These are phyloP conservation scores for Plicaturopsis crispa DNA, from an alignment of 768 basidiomycete genomes.

Conservation along the genomic window DNA sequence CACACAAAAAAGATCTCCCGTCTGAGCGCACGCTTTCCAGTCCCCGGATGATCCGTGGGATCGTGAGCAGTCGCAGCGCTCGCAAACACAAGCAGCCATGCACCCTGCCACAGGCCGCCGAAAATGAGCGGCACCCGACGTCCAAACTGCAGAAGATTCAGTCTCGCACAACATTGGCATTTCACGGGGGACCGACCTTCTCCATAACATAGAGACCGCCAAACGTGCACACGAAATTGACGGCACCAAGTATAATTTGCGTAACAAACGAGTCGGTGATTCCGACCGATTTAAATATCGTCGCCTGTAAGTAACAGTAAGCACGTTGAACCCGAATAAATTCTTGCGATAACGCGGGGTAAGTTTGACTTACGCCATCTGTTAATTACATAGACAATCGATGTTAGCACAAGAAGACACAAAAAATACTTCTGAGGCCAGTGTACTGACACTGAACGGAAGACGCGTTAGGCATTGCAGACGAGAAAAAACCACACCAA, in stretches of 20 bases:
- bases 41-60: conserved; percentile 35
- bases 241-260: conserved; percentile 69
- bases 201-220: conserved; percentile 71
- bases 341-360: too few species aligned
- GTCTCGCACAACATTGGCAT: too few species aligned
- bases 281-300: conserved; percentile 61
- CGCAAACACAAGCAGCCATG: conserved; percentile 69
- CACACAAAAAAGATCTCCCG: too few species aligned
- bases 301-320: conserved; percentile 60
- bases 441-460: too few species aligned
- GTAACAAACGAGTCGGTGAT: conserved; percentile 59
- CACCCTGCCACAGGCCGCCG: conserved; percentile 64
- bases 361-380: too few species aligned
- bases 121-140: conserved; percentile 56
- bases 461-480: too few species aligned
- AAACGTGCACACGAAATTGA: conserved; percentile 69
- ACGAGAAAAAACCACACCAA: too few species aligned
- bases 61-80: conserved; percentile 60
- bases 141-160: conserved; percentile 48
- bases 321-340: too few species aligned
- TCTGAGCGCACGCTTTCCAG: too few species aligned
- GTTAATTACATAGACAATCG: too few species aligned
- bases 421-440: too few species aligned
- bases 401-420: too few species aligned
- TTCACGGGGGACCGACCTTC: conserved; percentile 33